Evolutionary conservation across 192 early-diverging fungal species (phyloP), one percentile per base, ranked within the genome.

Genomic region (Funneliformis mosseae): DNA sequence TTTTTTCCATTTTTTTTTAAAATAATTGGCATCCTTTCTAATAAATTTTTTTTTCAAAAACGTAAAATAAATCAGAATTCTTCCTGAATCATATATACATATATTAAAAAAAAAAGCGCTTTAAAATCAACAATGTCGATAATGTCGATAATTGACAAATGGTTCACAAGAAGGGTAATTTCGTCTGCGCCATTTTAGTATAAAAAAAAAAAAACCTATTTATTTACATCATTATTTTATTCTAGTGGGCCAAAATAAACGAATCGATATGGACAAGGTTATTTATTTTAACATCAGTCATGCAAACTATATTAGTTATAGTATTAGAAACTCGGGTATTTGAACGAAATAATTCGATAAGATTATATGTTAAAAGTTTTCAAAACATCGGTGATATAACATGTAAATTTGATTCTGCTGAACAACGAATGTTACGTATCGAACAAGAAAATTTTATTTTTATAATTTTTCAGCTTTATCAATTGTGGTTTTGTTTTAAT

Each of bases 391-490:
- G 10, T 4, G 55, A 14, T 28, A 3, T 4, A 8, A 16, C 10
- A 8, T 33, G 28, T 66, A 16, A 66, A 27, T 14, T 25, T 66
- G 8, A 27, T n/a, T 33, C 16, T 16, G 14, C 11, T 66, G 0
- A 23, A 28, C 3, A 25, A 28, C 23, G 23, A 28, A 27, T 66
- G 11, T 9, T 33, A 66, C 23, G 63, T 33, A 25, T 66, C 27
- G 63, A 66, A 25, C 28, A 25, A 9, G 63, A 66, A 66, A 66
- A 66, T 66, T 7, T 66, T 66, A 66, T 66, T 27, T 66, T 66
- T 66, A 66, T 66, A 3, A 66, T 66, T 3, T 66, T 66, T 66
- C 63, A 66, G 12, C 8, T 66, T 14, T 66, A 33, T 66, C 63
- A 66, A 28, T 5, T 66, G 4, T 66, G 63, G 63, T 66, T 66